These are phyloP conservation scores for Lactarius evosmus DNA, from an alignment of 768 basidiomycete species.

Conservation along the genomic window DNA sequence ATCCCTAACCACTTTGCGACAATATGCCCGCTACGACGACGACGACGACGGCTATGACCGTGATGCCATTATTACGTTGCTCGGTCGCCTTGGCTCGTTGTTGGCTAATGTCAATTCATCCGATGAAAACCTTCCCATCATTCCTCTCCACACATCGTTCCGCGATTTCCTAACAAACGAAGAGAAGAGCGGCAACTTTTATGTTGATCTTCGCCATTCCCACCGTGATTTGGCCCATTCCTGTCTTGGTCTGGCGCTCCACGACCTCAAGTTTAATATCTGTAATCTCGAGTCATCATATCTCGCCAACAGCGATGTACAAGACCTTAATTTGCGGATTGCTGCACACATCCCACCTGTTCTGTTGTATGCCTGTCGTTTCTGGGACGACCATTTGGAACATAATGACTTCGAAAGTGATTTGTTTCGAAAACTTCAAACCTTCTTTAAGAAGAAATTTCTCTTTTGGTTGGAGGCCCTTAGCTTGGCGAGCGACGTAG, in stretches of 20 bases:
- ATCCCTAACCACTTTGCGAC: not conserved
- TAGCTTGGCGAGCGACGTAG: not conserved
- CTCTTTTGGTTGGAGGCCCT: too few species aligned
- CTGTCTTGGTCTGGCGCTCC: not conserved
- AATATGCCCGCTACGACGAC: not conserved
- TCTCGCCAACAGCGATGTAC: not conserved
- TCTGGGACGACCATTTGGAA: too few species aligned
- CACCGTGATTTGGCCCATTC: not conserved
- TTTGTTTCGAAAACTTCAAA: too few species aligned
- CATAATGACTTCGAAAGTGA: too few species aligned
- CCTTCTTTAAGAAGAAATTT: too few species aligned
- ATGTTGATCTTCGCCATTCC: not conserved
- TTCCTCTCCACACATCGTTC: not conserved
- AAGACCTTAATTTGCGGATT: not conserved
- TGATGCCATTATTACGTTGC: not conserved
- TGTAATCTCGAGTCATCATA: not conserved
- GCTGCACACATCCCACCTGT: not conserved
- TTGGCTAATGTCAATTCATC: not conserved
- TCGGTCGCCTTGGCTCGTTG: conserved; percentile 1
- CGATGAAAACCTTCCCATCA: not conserved
- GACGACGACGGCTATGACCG: too few species aligned
- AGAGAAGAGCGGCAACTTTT: not conserved
- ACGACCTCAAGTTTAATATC: not conserved
- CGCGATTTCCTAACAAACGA: not conserved
- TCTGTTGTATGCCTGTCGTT: too few species aligned